Evolutionary conservation across 2,329 filamentous ascomycete genomes (phyloP), one percentile per base, ranked within the genome.

Genomic region (Fulvia fulva): DNA sequence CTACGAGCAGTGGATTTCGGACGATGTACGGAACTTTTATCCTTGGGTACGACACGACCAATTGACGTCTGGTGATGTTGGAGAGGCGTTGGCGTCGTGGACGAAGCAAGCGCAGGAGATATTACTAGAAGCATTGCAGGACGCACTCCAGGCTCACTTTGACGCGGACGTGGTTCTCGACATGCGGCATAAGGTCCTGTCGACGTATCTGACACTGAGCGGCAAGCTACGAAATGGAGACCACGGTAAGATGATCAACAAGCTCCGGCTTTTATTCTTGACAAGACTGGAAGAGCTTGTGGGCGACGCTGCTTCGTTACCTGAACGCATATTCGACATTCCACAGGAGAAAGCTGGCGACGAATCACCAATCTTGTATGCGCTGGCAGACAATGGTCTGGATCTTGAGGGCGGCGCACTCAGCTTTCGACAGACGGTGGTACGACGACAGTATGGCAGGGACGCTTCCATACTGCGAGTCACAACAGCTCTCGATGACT

Each of bases 31-130:
- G 49, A 88, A 88, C 63, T 97, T 95, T 70, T 93, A 87, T 0
- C 92, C 92, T 0, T 96, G 91, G 76, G 89, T 95, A 34, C 86
- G 89, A 28, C 87, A 95, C 66, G 90, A 92, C 64, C 89, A 94
- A 64, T 66, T 81, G 5, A 69, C 75, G 23, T 62, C 70, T 28
- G 56, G 70, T 2, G 76, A 79, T 19, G 76, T 71, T 1, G 50
- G 73, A 5, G 74, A 77, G 57, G 74, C 68, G 21, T 67, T 78
- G 52, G 61, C 82, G 16, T 77, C 95, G 0, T 97, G 92, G 92
- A 82, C 83, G 7, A 79, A 85, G 46, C 81, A 89, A 49, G 83
- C 87, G 41, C 67, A 70, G 54, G 45, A 57, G 16, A 52, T 54
- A 37, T 45, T 70, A 11, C 32, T 70, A n/a, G 53, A 63, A 28